phyloP scores from a whole-genome alignment of 257 asterid species.

The Solanum appendiculatum region DNA sequence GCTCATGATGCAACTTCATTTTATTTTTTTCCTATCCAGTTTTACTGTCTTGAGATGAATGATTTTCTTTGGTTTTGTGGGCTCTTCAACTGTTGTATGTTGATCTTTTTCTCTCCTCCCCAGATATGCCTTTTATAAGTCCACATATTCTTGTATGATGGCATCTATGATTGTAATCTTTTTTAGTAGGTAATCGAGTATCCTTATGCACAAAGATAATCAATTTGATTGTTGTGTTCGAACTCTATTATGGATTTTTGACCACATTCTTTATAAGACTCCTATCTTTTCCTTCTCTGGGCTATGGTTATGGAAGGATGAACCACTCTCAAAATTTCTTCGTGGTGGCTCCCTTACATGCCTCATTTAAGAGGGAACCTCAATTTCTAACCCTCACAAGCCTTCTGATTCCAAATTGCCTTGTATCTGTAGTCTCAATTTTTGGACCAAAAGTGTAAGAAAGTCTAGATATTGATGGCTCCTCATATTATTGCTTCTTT shows the following conservation, averaged over 20 bases:
- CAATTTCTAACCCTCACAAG: not conserved
- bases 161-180: not conserved
- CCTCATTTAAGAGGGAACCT: not conserved
- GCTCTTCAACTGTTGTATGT: not conserved
- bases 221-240: not conserved
- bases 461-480: not conserved
- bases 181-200: not conserved
- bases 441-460: not conserved
- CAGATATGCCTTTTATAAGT: not conserved
- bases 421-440: not conserved
- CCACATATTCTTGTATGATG: not conserved
- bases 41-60: not conserved
- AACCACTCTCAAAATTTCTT: not conserved
- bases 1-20: not conserved
- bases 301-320: not conserved
- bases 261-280: not conserved
- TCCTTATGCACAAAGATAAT: not conserved
- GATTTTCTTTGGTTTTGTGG: not conserved
- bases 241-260: not conserved
- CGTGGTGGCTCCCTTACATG: not conserved
- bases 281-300: not conserved
- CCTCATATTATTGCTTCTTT: not conserved
- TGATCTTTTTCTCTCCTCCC: not conserved
- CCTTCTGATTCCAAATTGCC: not conserved
- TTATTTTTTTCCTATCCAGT: not conserved